Conservation (phyloP, 2,329 filamentous ascomycete species). For the Venturia carpophila region DNA sequence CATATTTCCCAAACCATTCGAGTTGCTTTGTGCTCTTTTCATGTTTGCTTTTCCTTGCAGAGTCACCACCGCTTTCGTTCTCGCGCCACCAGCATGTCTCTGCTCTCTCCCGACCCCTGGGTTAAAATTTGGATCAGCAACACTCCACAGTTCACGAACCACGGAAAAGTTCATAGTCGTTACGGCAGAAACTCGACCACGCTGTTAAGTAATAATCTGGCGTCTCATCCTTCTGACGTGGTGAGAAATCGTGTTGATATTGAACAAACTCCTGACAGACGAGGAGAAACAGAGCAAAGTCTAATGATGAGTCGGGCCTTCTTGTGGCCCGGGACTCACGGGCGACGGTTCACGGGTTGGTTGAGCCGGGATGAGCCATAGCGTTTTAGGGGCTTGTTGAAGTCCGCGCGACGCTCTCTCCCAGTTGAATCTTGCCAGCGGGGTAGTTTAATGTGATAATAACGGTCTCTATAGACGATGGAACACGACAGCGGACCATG, state of each 20-base stretch:
- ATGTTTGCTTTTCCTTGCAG: background rate
- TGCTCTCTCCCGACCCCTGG: no score
- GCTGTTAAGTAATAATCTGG: no score
- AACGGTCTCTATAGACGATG: background rate
- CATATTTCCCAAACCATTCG: background rate
- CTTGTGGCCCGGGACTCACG: background rate
- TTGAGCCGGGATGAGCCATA: background rate
- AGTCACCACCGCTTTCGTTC: background rate
- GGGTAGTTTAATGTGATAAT: background rate
- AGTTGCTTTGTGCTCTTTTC: background rate
- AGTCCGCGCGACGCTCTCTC: background rate
- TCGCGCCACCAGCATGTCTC: no score
- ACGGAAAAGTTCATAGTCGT: background rate
- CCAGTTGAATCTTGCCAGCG: background rate
- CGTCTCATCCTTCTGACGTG: background rate
- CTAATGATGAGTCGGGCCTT: background rate
- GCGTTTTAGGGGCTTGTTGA: background rate
- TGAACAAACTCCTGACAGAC: no score
- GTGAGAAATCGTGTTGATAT: background rate
- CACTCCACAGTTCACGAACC: no score
- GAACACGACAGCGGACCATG: background rate
- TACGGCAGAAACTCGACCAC: background rate
- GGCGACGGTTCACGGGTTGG: background rate
- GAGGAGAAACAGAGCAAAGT: background rate
- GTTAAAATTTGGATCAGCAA: no score